These are phyloP conservation scores for Oryza rufipogon DNA, from an alignment of 176 grass and related monocot species.

Conservation along the genomic window DNA sequence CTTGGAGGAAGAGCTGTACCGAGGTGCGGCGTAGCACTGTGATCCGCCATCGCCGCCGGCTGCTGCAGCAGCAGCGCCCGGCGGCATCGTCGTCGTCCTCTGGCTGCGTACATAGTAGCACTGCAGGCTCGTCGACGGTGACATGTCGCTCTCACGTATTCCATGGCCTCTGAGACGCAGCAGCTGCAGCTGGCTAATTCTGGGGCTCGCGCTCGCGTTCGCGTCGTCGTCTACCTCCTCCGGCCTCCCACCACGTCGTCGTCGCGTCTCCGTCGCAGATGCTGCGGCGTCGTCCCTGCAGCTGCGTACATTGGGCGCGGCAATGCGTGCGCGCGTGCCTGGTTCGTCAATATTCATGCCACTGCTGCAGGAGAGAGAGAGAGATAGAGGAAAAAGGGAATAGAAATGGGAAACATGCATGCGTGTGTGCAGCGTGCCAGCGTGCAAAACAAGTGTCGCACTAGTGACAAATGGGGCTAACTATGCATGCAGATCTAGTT, in stretches of 20 bases:
- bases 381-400: background rate
- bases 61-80: background rate
- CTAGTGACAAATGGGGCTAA: background rate
- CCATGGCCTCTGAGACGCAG: conserved; percentile 29
- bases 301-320: background rate
- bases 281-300: background rate
- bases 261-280: conserved; percentile 18
- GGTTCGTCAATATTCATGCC: background rate
- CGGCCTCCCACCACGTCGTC: background rate
- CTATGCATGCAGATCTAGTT: background rate
- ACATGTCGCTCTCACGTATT: conserved; percentile 38
- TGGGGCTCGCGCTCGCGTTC: conserved; percentile 29
- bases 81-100: background rate
- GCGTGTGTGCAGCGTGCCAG: background rate
- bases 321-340: background rate
- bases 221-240: background rate
- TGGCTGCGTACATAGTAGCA: conserved; percentile 37
- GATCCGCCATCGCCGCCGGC: background rate
- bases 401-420: background rate
- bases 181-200: conserved; percentile 13
- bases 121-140: conserved; percentile 7
- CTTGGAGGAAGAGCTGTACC: background rate
- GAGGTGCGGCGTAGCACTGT: background rate
- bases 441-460: background rate
- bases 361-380: background rate